Evolutionary conservation across 257 asterid genomes (phyloP).

Genomic region (Rauvolfia tetraphylla): DNA sequence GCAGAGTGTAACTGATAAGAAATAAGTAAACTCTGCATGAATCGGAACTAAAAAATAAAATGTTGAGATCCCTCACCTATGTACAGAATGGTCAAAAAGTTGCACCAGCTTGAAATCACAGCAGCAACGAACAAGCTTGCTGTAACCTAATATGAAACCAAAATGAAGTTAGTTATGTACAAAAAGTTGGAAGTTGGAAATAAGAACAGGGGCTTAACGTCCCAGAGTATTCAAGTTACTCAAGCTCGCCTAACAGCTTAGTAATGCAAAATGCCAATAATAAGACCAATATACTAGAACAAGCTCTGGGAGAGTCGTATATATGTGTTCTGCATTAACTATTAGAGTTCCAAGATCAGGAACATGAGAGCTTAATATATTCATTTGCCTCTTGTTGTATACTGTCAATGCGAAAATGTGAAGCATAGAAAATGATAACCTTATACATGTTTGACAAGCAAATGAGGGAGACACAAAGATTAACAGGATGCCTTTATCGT

Average conservation of each 20-base stretch:
- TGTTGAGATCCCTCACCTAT: conserved; percentile 41
- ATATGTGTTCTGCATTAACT: not conserved
- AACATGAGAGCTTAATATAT: not conserved
- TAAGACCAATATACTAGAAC: not conserved
- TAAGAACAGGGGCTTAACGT: not conserved
- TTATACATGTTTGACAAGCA: not conserved
- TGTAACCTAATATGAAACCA: conserved; percentile 44
- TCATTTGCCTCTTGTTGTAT: not conserved
- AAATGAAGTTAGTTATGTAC: conserved; percentile 4
- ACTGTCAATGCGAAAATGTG: not conserved
- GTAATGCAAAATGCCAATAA: not conserved
- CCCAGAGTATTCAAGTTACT: not conserved
- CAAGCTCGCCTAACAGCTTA: not conserved
- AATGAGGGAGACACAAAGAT: not conserved
- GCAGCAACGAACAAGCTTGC: conserved; percentile 67
- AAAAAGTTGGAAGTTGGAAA: not conserved
- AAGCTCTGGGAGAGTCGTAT: not conserved
- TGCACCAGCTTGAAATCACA: conserved; percentile 89
- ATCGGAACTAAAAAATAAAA: not conserved
- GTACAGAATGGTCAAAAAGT: conserved; percentile 63
- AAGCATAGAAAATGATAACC: not conserved
- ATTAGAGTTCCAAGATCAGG: not conserved
- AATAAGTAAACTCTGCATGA: not conserved
- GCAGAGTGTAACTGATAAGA: not conserved
- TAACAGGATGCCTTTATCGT: not conserved